Base-by-base conservation (phyloP, 805 yeast species). In the Yamadazyma sp. region DNA sequence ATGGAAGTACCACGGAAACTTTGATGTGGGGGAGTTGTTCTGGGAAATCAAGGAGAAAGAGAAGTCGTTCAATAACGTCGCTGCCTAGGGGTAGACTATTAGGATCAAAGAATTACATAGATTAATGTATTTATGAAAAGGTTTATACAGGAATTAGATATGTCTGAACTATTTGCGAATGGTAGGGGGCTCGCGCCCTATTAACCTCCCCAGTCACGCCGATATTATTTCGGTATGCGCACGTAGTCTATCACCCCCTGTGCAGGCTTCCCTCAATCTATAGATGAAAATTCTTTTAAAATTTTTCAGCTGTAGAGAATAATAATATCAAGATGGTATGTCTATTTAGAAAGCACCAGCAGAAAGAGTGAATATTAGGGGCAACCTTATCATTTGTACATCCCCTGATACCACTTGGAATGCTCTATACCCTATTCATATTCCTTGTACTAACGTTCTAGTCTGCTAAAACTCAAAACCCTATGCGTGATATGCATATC, bases 401-500 rank as follows among this genome's bases (percentile, higher is more conserved):
- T n/a, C n/a, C n/a, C n/a, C n/a, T n/a, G n/a, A n/a, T n/a, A n/a
- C n/a, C n/a, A n/a, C n/a, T n/a, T n/a, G n/a, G n/a, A n/a, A n/a
- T n/a, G n/a, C n/a, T n/a, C n/a, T n/a, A n/a, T n/a, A n/a, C n/a
- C n/a, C n/a, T n/a, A n/a, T n/a, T n/a, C n/a, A n/a, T n/a, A n/a
- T n/a, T n/a, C n/a, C n/a, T n/a, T 18, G 14, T 20, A 32, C 28
- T 44, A 30, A 36, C 13, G 19, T 15, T 13, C 13, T 39, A 46
- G 50, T 43, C 50, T 43, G 44, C 46, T 40, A 37, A 62, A 54
- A 51, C 86, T 65, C 87, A 82, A 74, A 93, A 93, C 80, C 81
- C 86, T 77, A 91, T 93, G 98, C 93, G 96, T 78, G 98, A 93
- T 64, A 81, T 93, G 77, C 90, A 84, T 80, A 91, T 93, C 80